These are phyloP conservation scores for Rhizophagus clarus DNA, from an alignment of 192 early-diverging fungal genomes.

Conservation along the genomic window DNA sequence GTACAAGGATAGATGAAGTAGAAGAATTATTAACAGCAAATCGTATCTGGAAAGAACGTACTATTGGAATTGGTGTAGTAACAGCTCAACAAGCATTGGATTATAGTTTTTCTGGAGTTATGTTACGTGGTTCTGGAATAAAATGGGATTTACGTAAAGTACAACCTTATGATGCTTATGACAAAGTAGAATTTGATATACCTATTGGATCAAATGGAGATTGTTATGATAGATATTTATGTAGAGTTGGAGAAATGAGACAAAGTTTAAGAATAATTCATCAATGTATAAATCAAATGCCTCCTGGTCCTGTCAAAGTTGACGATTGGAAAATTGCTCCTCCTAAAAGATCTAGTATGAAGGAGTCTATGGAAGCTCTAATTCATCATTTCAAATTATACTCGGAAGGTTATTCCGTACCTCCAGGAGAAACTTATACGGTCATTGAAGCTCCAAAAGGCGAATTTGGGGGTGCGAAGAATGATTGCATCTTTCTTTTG, in stretches of 20 bases:
- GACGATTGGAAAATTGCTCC: constrained; percentile 98
- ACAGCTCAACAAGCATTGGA: constrained; percentile 87
- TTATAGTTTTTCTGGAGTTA: constrained; percentile 92
- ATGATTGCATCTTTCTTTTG: background rate
- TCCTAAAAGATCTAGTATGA: constrained; percentile 92
- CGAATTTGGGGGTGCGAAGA: constrained; percentile 74
- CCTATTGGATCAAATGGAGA: constrained; percentile 94
- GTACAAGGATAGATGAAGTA: constrained; percentile 87
- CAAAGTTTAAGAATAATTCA: constrained; percentile 93
- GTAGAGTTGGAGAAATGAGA: constrained; percentile 99
- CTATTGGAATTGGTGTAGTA: constrained; percentile 84
- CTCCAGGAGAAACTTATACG: constrained; percentile 96
- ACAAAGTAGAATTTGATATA: constrained; percentile 93
- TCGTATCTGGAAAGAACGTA: constrained; percentile 94
- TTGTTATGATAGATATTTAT: constrained; percentile 94
- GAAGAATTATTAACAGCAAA: constrained; percentile 93
- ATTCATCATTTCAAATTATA: constrained; percentile 99
- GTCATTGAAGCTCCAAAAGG: constrained; percentile 98
- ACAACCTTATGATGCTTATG: constrained; percentile 95
- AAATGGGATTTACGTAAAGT: constrained; percentile 95
- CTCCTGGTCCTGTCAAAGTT: constrained; percentile 89
- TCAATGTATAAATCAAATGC: constrained; percentile 97
- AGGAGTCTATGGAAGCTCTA: constrained; percentile 98
- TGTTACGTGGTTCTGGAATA: constrained; percentile 92
- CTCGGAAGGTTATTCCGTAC: constrained; percentile 98